Percentiles rank a stretch among this genome's conserved stretches.
These are phyloP conservation scores for Neofusicoccum laricinum DNA, from an alignment of 2,329 filamentous ascomycete species.

Conservation along the genomic window DNA sequence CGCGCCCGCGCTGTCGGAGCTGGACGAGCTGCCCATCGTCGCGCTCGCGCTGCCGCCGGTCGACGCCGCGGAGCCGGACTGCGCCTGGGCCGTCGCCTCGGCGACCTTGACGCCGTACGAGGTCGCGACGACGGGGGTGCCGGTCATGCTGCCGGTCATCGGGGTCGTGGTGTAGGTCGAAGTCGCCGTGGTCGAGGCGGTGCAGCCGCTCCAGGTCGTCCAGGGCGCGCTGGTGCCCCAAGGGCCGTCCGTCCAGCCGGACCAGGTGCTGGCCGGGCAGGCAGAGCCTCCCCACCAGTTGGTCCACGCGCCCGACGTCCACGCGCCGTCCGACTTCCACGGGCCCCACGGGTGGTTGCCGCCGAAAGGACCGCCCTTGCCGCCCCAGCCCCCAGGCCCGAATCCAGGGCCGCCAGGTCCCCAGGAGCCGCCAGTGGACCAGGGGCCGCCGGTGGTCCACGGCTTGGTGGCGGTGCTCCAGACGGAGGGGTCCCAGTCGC, in stretches of 20 bases:
- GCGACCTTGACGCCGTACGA: slow-evolving; percentile 33
- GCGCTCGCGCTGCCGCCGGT: neutral
- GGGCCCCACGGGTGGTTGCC: slow-evolving; percentile 28
- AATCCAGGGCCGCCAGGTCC: neutral
- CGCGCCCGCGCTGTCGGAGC: neutral
- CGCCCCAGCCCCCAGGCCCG: slow-evolving; percentile 26
- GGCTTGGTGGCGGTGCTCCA: slow-evolving; percentile 6
- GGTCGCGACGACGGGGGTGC: slow-evolving; percentile 21
- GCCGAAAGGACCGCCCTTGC: slow-evolving; percentile 17
- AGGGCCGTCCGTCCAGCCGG: slow-evolving; percentile 35
- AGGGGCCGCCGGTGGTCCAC: neutral
- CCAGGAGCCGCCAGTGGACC: neutral
- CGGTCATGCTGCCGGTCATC: slow-evolving; percentile 19
- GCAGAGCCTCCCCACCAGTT: slow-evolving; percentile 32
- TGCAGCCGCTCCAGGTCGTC: slow-evolving; percentile 34
- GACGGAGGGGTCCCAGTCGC: neutral
- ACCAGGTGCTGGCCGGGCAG: slow-evolving; percentile 34
- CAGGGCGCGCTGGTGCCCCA: slow-evolving; percentile 36
- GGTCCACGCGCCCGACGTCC: slow-evolving; percentile 30
- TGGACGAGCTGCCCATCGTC: neutral
- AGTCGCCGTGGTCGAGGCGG: slow-evolving; percentile 30
- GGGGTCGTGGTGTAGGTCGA: slow-evolving; percentile 30
- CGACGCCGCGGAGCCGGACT: slow-evolving; percentile 2
- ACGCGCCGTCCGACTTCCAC: slow-evolving; percentile 27
- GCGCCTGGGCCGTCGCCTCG: slow-evolving; percentile 20